Evolutionary conservation across 2,329 filamentous ascomycete species (phyloP), one percentile per base, ranked within the genome.

Genomic region (Arthrobotrys entomopaga): DNA sequence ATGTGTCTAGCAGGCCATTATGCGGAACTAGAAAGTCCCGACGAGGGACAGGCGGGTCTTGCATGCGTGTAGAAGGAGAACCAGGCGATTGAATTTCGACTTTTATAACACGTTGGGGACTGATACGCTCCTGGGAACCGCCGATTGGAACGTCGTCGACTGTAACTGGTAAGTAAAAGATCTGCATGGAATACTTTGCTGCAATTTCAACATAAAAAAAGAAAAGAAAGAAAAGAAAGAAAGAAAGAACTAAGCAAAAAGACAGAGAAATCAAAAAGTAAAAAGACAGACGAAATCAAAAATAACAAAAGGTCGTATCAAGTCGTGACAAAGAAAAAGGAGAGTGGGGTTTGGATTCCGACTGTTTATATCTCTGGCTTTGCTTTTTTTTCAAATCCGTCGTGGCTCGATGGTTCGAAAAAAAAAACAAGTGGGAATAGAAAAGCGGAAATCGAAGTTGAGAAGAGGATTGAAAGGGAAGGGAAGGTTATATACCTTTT

Each of bases 401-500:
- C 65, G 65, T 54, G 40, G 56, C 61, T 66, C 59, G 52, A 65
- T 19, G 42, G 57, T 54, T 58, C 16, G 50, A 49, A 69, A 53
- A 49, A 69, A 53, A 15, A 56, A 48, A 50, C 11, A 11, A 15
- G 42, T 46, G 6, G 49, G 29, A 29, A 24, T 56, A 5, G 54
- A 56, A 49, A 64, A 56, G 56, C 26, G 48, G 70, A 57, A 74
- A 59, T 74, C 63, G 50, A 43, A 42, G 56, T 22, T 46, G 50
- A 64, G 38, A 67, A 74, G 70, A 74, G 70, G 63, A 67, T 74
- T 22, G 56, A 42, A 67, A 74, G 70, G 70, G 70, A 66, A 52
- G 70, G 57, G 63, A 24, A 66, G 63, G 20, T 50, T 74, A 67
- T 74, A 74, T 74, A 73, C 61, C 61, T 73, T 73, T 61, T 34